phyloP scores from a whole-genome alignment of 257 asterid genomes.

The Gentiana dahurica region DNA sequence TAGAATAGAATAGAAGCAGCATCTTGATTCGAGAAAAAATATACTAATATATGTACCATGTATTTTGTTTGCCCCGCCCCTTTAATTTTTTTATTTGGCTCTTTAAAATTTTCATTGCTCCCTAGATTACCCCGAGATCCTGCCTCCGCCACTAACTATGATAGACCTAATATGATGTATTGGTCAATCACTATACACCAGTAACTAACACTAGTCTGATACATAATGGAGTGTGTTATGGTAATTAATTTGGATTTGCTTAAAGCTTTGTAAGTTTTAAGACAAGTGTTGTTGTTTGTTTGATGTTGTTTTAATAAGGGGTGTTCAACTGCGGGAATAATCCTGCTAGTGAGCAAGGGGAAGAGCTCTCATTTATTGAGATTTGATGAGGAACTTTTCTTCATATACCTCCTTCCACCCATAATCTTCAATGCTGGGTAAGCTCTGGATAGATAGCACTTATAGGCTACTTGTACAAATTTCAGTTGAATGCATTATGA shows the following conservation, averaged over 20 bases:
- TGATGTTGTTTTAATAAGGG: conserved; percentile 33
- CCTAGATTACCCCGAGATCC: too few relatives aligned
- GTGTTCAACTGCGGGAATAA: conserved; percentile 42
- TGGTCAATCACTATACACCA: too few relatives aligned
- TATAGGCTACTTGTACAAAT: not conserved
- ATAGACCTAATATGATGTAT: too few relatives aligned
- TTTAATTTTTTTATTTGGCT: too few relatives aligned
- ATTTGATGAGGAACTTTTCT: conserved; percentile 84
- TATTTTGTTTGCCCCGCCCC: too few relatives aligned
- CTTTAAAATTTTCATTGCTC: too few relatives aligned
- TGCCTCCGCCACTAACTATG: too few relatives aligned
- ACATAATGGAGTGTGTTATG: too few relatives aligned
- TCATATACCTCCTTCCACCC: conserved; percentile 86
- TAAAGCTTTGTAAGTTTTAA: not conserved
- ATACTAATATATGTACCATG: too few relatives aligned
- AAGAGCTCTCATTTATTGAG: conserved; percentile 72
- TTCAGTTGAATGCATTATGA: not conserved
- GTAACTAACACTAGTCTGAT: too few relatives aligned
- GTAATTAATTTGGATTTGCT: too few relatives aligned
- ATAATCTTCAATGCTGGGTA: conserved; percentile 96
- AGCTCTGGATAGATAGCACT: not conserved
- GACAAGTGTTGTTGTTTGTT: not conserved
- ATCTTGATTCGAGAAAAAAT: not conserved
- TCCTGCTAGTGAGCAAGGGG: conserved; percentile 68
- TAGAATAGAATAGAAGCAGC: not conserved